Evolutionary conservation across 148 eudicot genomes (phyloP).

Genomic region (Oxyria digyna): DNA sequence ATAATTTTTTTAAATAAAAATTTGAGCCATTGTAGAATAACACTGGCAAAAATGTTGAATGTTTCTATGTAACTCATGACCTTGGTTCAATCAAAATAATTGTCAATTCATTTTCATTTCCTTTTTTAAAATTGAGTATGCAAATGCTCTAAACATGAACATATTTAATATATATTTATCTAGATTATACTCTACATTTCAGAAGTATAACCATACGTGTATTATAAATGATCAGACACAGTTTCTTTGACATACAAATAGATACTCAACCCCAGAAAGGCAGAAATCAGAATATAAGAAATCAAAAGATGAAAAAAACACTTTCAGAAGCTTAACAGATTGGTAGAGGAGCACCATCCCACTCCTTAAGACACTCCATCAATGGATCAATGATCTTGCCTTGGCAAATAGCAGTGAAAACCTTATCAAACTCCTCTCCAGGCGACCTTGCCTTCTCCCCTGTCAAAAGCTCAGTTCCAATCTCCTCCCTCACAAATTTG

Average conservation of each 20-base stretch:
- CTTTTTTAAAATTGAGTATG: too few relatives aligned
- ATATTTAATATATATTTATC: neutral
- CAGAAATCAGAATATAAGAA: too few relatives aligned
- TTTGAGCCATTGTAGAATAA: too few relatives aligned
- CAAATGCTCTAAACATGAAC: neutral
- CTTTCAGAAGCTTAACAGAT: constrained; percentile 1
- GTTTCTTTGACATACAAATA: neutral
- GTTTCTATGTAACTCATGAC: too few relatives aligned
- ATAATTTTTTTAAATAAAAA: too few relatives aligned
- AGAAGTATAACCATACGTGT: constrained; percentile 1
- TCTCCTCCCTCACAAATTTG: constrained; percentile 11
- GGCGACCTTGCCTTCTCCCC: constrained; percentile 9
- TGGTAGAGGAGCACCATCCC: constrained; percentile 15
- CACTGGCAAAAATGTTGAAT: too few relatives aligned
- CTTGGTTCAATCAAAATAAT: too few relatives aligned
- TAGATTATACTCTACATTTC: neutral
- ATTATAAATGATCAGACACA: neutral
- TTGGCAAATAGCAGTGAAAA: constrained; percentile 5
- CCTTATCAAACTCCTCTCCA: constrained; percentile 11
- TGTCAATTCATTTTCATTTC: too few relatives aligned
- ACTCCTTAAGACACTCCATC: constrained; percentile 10
- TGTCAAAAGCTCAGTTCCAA: constrained; percentile 8
- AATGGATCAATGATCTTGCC: constrained; percentile 12
- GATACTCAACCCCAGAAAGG: neutral
- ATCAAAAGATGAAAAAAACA: neutral